phyloP scores from a whole-genome alignment of 1,284 basidiomycete genomes.

The Irpex sp. region DNA sequence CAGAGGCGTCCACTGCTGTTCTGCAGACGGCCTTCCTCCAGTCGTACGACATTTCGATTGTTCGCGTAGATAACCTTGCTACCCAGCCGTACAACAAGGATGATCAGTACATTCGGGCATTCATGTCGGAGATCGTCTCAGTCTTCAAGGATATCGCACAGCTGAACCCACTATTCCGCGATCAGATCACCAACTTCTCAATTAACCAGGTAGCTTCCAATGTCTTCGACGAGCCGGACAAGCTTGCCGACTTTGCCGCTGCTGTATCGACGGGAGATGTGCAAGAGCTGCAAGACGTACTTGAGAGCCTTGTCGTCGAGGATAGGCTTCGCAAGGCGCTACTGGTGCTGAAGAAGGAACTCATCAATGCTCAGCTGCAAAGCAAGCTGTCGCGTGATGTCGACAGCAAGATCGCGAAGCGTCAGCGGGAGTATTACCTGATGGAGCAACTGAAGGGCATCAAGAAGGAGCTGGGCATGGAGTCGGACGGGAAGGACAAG shows the following conservation, averaged over 20 bases:
- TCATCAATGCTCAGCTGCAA: constrained; percentile 96
- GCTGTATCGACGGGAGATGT: constrained; percentile 93
- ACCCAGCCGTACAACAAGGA: constrained; percentile 88
- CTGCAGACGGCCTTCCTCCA: constrained; percentile 90
- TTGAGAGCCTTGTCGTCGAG: constrained; percentile 84
- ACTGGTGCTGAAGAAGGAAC: constrained; percentile 94
- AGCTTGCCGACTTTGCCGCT: constrained; percentile 96
- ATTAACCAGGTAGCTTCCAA: constrained; percentile 95
- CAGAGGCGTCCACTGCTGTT: constrained; percentile 35
- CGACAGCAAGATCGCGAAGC: constrained; percentile 94
- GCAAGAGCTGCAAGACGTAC: constrained; percentile 87
- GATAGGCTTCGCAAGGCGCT: constrained; percentile 90
- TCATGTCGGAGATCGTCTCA: constrained; percentile 95
- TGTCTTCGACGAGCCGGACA: constrained; percentile 98
- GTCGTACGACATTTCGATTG: constrained; percentile 85
- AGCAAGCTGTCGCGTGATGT: constrained; percentile 93
- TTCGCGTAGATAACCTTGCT: constrained; percentile 81
- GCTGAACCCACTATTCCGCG: constrained; percentile 95
- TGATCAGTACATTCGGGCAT: constrained; percentile 90
- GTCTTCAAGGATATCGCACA: constrained; percentile 99
- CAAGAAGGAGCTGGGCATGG: constrained; percentile 98
- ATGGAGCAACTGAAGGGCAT: constrained; percentile 99
- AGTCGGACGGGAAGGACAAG: constrained; percentile 97
- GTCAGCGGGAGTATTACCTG: constrained; percentile 95
- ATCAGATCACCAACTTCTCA: constrained; percentile 96